Percentiles rank a stretch among this genome's conserved stretches.
Conservation (phyloP, 192 early-diverging fungal species). For the Linnemannia elongata region DNA sequence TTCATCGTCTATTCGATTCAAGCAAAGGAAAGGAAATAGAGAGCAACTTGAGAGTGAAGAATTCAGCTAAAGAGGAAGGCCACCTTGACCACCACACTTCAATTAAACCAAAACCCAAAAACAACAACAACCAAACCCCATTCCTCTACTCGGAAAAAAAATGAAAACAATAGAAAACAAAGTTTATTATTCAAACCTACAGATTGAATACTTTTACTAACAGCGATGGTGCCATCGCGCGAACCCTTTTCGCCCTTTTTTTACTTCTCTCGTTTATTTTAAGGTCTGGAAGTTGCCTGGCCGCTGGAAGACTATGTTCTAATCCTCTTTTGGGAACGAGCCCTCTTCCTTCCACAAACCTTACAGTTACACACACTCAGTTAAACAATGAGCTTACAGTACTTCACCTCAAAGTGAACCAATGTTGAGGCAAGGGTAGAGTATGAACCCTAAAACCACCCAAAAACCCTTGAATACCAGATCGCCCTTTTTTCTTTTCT, state of each 20-base stretch:
- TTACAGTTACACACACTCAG: not conserved
- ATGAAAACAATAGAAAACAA: not conserved
- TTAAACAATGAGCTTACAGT: too few relatives aligned
- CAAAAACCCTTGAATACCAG: not conserved
- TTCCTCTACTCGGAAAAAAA: not conserved
- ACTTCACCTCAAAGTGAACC: not conserved
- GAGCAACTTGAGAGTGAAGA: too few relatives aligned
- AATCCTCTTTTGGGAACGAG: slow-evolving; percentile 11
- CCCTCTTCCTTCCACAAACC: not conserved
- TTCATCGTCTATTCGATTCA: too few relatives aligned
- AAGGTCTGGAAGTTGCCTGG: not conserved
- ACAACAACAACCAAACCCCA: not conserved
- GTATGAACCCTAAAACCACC: not conserved
- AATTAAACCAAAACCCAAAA: too few relatives aligned
- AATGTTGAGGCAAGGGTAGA: not conserved
- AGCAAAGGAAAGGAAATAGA: too few relatives aligned
- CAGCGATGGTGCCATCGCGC: not conserved
- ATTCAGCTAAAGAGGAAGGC: too few relatives aligned
- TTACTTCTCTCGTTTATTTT: not conserved
- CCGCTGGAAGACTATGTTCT: not conserved
- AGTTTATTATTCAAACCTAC: not conserved
- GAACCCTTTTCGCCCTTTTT: not conserved
- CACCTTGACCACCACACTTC: too few relatives aligned
- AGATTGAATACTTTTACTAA: not conserved
- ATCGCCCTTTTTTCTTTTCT: not conserved